Conservation (phyloP, 1,284 basidiomycete genomes). For the Sanghuangporus weigelae region DNA sequence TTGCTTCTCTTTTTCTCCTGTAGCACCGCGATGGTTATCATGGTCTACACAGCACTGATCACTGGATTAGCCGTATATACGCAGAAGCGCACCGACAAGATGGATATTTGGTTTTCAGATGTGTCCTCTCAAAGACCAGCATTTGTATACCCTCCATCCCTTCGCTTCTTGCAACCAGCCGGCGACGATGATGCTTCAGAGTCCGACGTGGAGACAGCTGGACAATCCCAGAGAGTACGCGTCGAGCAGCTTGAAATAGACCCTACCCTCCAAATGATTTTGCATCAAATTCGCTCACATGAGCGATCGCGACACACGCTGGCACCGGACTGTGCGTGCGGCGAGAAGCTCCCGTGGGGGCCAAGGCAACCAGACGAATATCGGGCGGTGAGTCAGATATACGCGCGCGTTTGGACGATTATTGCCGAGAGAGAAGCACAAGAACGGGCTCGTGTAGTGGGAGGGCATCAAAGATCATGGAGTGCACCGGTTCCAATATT, state of each 20-base stretch:
- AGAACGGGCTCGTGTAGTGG: not conserved
- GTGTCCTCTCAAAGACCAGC: not conserved
- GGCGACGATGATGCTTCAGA: not conserved
- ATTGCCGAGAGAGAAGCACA: not conserved
- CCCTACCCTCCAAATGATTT: not conserved
- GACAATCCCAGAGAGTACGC: not conserved
- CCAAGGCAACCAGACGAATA: slow-evolving; percentile 9
- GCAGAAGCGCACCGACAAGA: not conserved
- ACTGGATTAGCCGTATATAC: slow-evolving; percentile 1
- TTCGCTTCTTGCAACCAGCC: not conserved
- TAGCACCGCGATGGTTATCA: not conserved
- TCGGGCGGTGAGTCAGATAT: not conserved
- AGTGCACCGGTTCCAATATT: slow-evolving; percentile 1
- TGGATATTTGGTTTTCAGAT: slow-evolving; percentile 10
- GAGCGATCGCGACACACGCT: not conserved
- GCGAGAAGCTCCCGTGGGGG: slow-evolving; percentile 1
- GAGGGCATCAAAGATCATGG: not conserved
- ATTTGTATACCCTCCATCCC: not conserved
- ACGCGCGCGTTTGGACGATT: not conserved
- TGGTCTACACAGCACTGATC: not conserved
- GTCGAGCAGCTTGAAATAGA: not conserved
- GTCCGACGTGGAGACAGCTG: not conserved
- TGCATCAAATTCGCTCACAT: not conserved
- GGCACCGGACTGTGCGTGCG: slow-evolving; percentile 4
- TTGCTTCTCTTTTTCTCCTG: not conserved